Evolutionary conservation across 1,139 yeast genomes (phyloP).

Genomic region (Hyphopichia khmerensis): DNA sequence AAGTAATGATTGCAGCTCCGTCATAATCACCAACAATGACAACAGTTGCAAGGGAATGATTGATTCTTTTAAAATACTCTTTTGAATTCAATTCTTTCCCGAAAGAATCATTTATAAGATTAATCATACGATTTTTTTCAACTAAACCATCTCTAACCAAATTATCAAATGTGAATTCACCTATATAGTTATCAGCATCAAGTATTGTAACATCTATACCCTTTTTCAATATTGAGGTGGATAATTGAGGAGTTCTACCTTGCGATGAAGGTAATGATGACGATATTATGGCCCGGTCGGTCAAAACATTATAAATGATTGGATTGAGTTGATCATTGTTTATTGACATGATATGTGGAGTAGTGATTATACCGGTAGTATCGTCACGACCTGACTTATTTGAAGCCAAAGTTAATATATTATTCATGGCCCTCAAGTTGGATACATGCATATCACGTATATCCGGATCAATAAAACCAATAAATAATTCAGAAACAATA

Average conservation of each 20-base stretch:
- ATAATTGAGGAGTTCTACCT: constrained; percentile 59
- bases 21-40: constrained; percentile 92
- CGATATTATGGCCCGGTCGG: constrained; percentile 90
- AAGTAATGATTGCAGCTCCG: constrained; percentile 90
- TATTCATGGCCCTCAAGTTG: constrained; percentile 56
- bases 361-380: constrained; percentile 43
- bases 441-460: constrained; percentile 51
- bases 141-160: constrained; percentile 49
- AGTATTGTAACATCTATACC: constrained; percentile 68
- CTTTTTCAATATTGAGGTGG: constrained; percentile 77
- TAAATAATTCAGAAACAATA: constrained; percentile 59
- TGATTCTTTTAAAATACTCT: constrained; percentile 64
- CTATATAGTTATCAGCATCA: constrained; percentile 29
- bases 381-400: constrained; percentile 35
- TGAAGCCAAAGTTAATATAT: constrained; percentile 30
- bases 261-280: constrained; percentile 85
- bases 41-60: constrained; percentile 66
- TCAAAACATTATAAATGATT: constrained; percentile 79
- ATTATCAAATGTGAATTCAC: constrained; percentile 41
- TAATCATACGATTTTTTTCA: constrained; percentile 55
- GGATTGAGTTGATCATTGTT: constrained; percentile 64
- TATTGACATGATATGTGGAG: constrained; percentile 46
- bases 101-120: constrained; percentile 77
- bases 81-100: constrained; percentile 63
- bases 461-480: constrained; percentile 48